phyloP scores from a whole-genome alignment of 2,329 filamentous ascomycete genomes.

The Hortaea werneckii region DNA sequence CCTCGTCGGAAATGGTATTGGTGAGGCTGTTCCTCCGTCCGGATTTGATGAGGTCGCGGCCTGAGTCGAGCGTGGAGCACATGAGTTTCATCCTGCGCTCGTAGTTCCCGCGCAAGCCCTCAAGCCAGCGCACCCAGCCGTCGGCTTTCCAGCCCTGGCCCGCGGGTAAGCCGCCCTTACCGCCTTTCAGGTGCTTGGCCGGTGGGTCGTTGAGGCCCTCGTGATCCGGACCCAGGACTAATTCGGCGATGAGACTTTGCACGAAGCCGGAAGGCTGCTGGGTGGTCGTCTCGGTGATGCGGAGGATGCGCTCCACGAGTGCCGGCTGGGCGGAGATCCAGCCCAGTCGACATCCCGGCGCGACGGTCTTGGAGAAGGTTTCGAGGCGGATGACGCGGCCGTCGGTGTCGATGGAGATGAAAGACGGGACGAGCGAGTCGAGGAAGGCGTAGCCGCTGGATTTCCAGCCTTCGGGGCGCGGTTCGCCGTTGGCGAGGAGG shows the following conservation, averaged over 20 bases:
- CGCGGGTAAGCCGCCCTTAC: constrained; percentile 37
- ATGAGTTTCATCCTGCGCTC: constrained; percentile 75
- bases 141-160: constrained; percentile 64
- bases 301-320: constrained; percentile 61
- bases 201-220: constrained; percentile 33
- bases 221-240: constrained; percentile 61
- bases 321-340: constrained; percentile 82
- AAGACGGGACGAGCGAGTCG: constrained; percentile 74
- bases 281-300: constrained; percentile 67
- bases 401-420: constrained; percentile 69
- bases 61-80: constrained; percentile 61
- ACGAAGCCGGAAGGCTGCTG: constrained; percentile 85
- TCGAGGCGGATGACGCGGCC: constrained; percentile 83
- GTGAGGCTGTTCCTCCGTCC: constrained; percentile 33
- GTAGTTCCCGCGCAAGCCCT: constrained; percentile 72
- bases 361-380: constrained; percentile 88
- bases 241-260: constrained; percentile 68
- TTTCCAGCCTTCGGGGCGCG: constrained; percentile 37
- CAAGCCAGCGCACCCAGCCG: constrained; percentile 88
- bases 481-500: constrained; percentile 37
- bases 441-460: constrained; percentile 66
- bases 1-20: constrained; percentile 2
- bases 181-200: constrained; percentile 26
- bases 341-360: constrained; percentile 78
- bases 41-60: constrained; percentile 55